Percentiles rank a stretch among this genome's conserved stretches.
Evolutionary conservation across 1,284 basidiomycete genomes (phyloP).

Genomic region (Pseudozyma sp.): DNA sequence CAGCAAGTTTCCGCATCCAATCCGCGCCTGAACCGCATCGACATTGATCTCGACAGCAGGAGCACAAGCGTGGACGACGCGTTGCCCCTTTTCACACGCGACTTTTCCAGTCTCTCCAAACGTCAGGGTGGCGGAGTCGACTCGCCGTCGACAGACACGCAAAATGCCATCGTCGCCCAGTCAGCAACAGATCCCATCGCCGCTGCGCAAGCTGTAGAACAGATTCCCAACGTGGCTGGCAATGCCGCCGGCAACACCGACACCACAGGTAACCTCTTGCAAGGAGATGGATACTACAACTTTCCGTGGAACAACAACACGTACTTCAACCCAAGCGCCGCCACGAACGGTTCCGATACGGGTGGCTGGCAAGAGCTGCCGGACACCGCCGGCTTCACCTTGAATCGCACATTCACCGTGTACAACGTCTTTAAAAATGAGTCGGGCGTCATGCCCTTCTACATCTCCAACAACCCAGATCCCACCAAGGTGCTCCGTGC

Average conservation of each 20-base stretch:
- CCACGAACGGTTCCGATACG: conserved; percentile 24
- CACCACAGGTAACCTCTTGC: conserved; percentile 25
- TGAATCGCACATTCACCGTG: conserved; percentile 45
- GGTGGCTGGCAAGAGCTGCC: conserved; percentile 70
- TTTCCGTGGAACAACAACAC: conserved; percentile 30
- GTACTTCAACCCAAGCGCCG: conserved; percentile 25
- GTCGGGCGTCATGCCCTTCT: conserved; percentile 57
- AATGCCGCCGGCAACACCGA: conserved; percentile 32
- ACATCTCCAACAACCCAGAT: conserved; percentile 40
- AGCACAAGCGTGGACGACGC: conserved; percentile 14
- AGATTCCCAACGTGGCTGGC: conserved; percentile 28
- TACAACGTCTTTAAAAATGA: conserved; percentile 40
- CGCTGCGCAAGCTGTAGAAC: conserved; percentile 31
- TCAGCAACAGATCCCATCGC: conserved; percentile 28
- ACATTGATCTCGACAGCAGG: conserved; percentile 14
- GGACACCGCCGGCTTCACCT: conserved; percentile 32
- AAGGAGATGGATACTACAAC: conserved; percentile 37
- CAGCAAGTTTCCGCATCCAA: conserved; percentile 25
- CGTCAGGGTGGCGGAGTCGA: conserved; percentile 16
- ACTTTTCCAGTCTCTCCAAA: conserved; percentile 5
- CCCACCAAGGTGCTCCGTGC: conserved; percentile 45
- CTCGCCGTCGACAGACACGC: conserved; percentile 1
- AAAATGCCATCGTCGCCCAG: conserved; percentile 21
- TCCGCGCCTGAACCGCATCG: conserved; percentile 43
- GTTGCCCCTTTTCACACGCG: conserved; percentile 16